A percentile compares a stretch with the other conserved stretches of the same genome.
phyloP scores from a whole-genome alignment of 345 rosid species.

The Eucalyptus cloeziana region DNA sequence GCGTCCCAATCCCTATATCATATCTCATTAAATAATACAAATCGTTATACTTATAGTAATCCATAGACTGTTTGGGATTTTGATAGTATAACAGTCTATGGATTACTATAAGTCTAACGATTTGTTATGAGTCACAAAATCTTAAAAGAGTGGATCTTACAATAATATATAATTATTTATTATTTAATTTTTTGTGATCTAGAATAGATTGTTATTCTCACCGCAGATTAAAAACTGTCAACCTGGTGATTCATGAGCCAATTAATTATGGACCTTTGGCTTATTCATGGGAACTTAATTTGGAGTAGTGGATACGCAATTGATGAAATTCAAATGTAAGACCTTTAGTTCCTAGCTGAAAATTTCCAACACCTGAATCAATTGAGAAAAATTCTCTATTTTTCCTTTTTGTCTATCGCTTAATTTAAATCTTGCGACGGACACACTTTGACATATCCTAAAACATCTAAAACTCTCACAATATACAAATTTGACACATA shows the following conservation, averaged over 20 bases:
- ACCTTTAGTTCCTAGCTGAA: background rate
- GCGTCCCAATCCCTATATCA: background rate
- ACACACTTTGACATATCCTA: background rate
- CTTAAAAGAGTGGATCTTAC: too few relatives aligned
- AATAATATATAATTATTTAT: too few relatives aligned
- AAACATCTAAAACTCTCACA: background rate
- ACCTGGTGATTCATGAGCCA: too few relatives aligned
- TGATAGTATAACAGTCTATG: too few relatives aligned
- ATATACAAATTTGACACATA: background rate
- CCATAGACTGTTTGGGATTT: too few relatives aligned
- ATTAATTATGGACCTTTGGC: background rate
- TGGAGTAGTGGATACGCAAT: background rate
- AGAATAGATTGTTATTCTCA: too few relatives aligned
- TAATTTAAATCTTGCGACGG: background rate
- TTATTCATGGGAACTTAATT: background rate
- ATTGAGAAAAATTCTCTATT: background rate
- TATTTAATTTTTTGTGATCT: too few relatives aligned
- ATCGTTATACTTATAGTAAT: too few relatives aligned
- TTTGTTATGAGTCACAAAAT: too few relatives aligned
- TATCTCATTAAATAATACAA: too few relatives aligned
- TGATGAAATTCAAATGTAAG: background rate
- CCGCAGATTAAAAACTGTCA: accelerated
- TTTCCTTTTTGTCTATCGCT: background rate
- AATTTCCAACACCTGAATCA: background rate
- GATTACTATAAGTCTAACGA: too few relatives aligned